Evolutionary conservation across 257 asterid species (phyloP).

Genomic region (Solanum gandarillasii): DNA sequence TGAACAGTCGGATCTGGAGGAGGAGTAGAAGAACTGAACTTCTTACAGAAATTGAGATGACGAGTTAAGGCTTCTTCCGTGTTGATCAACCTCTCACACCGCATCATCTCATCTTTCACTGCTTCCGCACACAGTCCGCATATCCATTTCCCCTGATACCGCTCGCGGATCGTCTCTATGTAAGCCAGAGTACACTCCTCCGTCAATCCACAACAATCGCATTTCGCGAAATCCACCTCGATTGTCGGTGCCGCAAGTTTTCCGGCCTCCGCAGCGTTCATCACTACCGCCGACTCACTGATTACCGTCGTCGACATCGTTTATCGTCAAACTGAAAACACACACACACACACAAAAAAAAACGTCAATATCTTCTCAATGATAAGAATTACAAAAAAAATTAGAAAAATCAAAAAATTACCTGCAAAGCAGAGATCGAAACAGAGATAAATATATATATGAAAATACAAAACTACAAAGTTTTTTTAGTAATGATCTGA

Average conservation of each 20-base stretch:
- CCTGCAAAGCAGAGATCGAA: neutral
- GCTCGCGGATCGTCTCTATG: conserved; percentile 32
- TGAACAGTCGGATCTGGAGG: conserved; percentile 36
- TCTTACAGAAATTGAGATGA: conserved; percentile 55
- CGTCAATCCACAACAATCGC: conserved; percentile 51
- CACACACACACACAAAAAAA: neutral
- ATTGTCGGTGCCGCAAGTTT: neutral
- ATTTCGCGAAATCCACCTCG: conserved; percentile 35
- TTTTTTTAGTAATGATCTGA: neutral
- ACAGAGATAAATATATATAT: neutral
- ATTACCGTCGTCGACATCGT: conserved; percentile 23
- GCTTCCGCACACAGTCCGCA: conserved; percentile 61
- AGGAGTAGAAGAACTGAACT: conserved; percentile 40
- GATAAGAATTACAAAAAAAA: neutral
- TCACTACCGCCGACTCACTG: conserved; percentile 26
- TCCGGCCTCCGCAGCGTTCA: conserved; percentile 9
- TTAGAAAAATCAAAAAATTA: neutral
- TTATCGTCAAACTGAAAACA: conserved; percentile 1
- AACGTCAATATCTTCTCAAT: neutral
- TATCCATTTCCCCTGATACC: conserved; percentile 49
- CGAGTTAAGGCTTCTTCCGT: conserved; percentile 60
- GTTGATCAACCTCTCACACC: conserved; percentile 47
- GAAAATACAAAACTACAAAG: neutral
- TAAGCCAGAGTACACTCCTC: conserved; percentile 57
- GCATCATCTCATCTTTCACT: conserved; percentile 46